phyloP scores from a whole-genome alignment of 2,329 filamentous ascomycete genomes.

The Alternaria brassicae region DNA sequence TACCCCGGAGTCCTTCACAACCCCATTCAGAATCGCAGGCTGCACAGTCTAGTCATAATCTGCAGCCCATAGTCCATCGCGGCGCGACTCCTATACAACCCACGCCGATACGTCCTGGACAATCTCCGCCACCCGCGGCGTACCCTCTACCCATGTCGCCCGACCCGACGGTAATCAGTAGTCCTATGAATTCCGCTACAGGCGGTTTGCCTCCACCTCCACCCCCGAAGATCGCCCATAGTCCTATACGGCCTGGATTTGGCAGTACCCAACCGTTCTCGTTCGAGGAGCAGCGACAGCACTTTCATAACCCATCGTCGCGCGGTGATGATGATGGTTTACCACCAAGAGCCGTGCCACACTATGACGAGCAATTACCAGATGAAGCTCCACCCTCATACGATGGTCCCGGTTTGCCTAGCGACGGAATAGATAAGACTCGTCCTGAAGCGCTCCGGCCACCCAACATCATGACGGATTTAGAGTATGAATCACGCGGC shows the following conservation, averaged over 20 bases:
- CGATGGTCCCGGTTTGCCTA: constrained; percentile 38
- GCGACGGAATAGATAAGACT: constrained; percentile 44
- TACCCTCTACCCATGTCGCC: constrained; percentile 41
- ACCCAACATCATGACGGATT: constrained; percentile 40
- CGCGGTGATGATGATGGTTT: constrained; percentile 13
- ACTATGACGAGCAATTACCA: constrained; percentile 30
- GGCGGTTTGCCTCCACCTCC: constrained; percentile 29
- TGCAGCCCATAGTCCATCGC: constrained; percentile 15
- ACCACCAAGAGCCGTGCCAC: constrained; percentile 13
- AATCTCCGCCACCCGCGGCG: constrained; percentile 27
- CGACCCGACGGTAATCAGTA: constrained; percentile 20
- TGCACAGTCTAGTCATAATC: constrained; percentile 15
- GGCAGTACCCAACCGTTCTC: constrained; percentile 12
- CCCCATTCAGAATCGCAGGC: constrained; percentile 29
- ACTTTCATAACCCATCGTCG: constrained; percentile 17
- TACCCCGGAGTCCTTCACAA: constrained; percentile 43
- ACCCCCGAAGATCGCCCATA: constrained; percentile 35
- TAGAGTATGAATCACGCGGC: constrained; percentile 16
- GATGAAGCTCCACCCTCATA: constrained; percentile 48
- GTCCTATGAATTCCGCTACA: constrained; percentile 34
- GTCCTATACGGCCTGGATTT: constrained; percentile 26
- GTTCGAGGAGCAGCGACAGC: constrained; percentile 20
- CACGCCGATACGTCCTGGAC: constrained; percentile 29
- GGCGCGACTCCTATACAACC: constrained; percentile 32
- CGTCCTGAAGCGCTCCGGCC: constrained; percentile 37